Evolutionary conservation across 306 rosid species (phyloP).

Genomic region (Medicago lupulina): DNA sequence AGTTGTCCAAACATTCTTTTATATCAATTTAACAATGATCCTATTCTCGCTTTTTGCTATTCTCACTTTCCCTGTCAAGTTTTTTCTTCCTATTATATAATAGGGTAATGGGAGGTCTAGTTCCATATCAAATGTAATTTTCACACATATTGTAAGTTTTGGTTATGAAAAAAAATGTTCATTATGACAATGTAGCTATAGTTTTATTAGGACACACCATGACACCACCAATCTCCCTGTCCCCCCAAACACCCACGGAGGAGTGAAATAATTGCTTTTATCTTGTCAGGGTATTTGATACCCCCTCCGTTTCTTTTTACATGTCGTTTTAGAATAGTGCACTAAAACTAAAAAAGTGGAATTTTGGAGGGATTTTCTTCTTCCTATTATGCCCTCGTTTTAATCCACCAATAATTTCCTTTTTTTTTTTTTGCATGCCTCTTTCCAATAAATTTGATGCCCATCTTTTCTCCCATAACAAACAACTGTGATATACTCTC

Average conservation of each 20-base stretch:
- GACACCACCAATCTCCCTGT: neutral
- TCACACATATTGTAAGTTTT: neutral
- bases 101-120: slow-evolving; percentile 3
- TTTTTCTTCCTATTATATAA: neutral
- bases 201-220: neutral
- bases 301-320: neutral
- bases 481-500: too few relatives aligned
- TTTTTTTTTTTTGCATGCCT: too few relatives aligned
- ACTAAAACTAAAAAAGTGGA: too few relatives aligned
- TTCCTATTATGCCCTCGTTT: too few relatives aligned
- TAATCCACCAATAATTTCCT: too few relatives aligned
- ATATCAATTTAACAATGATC: neutral
- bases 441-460: too few relatives aligned
- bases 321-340: too few relatives aligned
- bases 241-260: neutral
- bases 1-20: neutral
- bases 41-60: neutral
- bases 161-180: slow-evolving; percentile 22
- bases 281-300: slow-evolving; percentile 34
- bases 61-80: neutral
- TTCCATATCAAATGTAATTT: slow-evolving; percentile 22
- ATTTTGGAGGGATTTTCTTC: too few relatives aligned
- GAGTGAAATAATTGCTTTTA: slow-evolving; percentile 29
- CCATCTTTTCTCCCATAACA: too few relatives aligned
- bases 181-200: slow-evolving; percentile 16